Evolutionary conservation across 495 filamentous ascomycete genomes (phyloP).

Genomic region (Penicillium taxi): DNA sequence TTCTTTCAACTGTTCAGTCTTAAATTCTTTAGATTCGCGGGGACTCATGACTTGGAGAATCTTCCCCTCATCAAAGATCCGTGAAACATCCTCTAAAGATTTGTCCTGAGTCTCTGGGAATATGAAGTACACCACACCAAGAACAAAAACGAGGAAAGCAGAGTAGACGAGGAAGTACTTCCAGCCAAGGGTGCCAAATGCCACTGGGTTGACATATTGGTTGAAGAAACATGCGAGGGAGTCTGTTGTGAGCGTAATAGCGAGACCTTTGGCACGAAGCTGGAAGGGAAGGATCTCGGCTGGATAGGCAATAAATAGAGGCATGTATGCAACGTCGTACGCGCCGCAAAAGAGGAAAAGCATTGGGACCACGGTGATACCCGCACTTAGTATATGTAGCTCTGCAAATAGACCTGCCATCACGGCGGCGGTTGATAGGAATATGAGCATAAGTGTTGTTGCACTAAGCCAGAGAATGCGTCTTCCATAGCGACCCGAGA

Average conservation of each 20-base stretch:
- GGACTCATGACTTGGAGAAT: not conserved
- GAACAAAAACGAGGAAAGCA: slow-evolving; percentile 45
- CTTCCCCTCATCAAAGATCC: slow-evolving; percentile 3
- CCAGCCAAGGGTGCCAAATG: slow-evolving; percentile 44
- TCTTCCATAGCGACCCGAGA: slow-evolving; percentile 50
- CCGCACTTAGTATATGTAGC: slow-evolving; percentile 34
- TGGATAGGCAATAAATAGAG: slow-evolving; percentile 56
- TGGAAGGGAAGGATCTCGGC: slow-evolving; percentile 62
- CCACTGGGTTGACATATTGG: slow-evolving; percentile 52
- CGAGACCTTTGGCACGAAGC: slow-evolving; percentile 63
- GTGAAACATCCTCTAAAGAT: slow-evolving; percentile 5
- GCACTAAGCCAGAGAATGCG: slow-evolving; percentile 48
- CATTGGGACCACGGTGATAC: slow-evolving; percentile 50
- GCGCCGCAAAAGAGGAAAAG: slow-evolving; percentile 51
- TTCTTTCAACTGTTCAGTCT: not conserved
- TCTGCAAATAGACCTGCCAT: slow-evolving; percentile 47
- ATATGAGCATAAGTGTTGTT: slow-evolving; percentile 49
- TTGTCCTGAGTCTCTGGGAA: slow-evolving; percentile 55
- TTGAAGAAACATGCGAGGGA: slow-evolving; percentile 51
- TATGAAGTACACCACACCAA: slow-evolving; percentile 54
- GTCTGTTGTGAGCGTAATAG: slow-evolving; percentile 52
- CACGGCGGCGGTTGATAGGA: slow-evolving; percentile 47
- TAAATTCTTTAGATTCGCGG: not conserved
- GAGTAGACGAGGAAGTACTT: slow-evolving; percentile 57
- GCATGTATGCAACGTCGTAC: slow-evolving; percentile 54